Percentiles rank a stretch among this genome's conserved stretches.
phyloP scores from a whole-genome alignment of 257 asterid genomes.

The Datura wrightii region DNA sequence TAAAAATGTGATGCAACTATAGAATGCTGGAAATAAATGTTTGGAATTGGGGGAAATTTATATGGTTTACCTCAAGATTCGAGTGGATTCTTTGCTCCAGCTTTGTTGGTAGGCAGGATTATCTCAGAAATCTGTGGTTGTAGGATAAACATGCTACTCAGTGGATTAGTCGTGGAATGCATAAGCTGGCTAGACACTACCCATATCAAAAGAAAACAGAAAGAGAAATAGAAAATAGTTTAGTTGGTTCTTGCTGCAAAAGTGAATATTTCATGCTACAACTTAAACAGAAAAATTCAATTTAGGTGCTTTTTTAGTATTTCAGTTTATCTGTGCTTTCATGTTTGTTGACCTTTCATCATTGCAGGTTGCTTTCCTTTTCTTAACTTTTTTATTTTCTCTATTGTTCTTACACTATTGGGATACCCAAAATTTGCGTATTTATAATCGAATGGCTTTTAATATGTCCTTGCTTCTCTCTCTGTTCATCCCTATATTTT shows the following conservation, averaged over 20 bases:
- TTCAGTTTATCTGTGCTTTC: background rate
- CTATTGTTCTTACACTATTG: background rate
- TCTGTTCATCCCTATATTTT: slow-evolving; percentile 10
- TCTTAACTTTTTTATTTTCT: background rate
- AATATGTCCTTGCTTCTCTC: background rate
- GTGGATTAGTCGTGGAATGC: background rate
- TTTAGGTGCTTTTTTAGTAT: background rate
- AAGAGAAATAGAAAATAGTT: background rate
- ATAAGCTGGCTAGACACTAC: background rate
- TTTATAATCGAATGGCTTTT: background rate
- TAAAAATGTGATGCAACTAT: background rate
- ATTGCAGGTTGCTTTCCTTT: background rate
- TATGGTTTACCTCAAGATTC: background rate
- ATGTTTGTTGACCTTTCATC: background rate
- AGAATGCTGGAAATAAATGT: background rate
- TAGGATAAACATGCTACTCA: background rate
- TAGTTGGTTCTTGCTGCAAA: slow-evolving; percentile 2
- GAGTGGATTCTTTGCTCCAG: background rate
- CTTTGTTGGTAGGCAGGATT: background rate
- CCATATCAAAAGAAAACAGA: background rate
- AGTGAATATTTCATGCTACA: background rate
- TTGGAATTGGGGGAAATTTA: background rate
- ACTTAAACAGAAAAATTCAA: background rate
- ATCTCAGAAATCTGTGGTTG: background rate
- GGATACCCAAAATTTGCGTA: slow-evolving; percentile 6